Base-by-base conservation (phyloP, 202 grass and related monocot genomes). In the Hordeum pubiflorum region DNA sequence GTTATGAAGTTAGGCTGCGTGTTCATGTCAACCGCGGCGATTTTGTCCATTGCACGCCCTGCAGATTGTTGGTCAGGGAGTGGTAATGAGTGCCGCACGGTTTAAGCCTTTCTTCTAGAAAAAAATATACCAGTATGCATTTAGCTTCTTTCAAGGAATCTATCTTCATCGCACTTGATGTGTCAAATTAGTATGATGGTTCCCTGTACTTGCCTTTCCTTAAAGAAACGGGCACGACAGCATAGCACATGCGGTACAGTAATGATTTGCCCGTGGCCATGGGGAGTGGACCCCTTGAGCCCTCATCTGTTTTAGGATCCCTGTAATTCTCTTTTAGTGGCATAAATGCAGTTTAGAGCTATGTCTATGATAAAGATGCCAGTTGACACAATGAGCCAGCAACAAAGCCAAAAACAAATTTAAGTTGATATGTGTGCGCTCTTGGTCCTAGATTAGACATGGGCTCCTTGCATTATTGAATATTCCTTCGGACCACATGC, bases 131-230 rank as follows among this genome's bases (percentile, higher is more conserved):
- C n/a, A 61, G 4, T 18, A 60, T 44, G 58, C 78, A 36, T 65
- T 57, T 72, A 85, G 38, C 12, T 68, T 76, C 11, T 82, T 79
- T 86, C 2, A 1, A 74, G 58, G 78, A 74, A 74, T 66, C 37
- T 36, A 81, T 52, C 5, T 81, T 21, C 38, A 13, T 32, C 7
- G 24, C 44, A 17, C 58, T 55, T 87, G 41, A 34, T 66, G 18
- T 79, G 14, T 39, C 60, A 10, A 27, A 50, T 27, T 54, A 23
- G 15, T 75, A 59, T 72, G 57, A 46, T 83, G 26, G 13, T 54
- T 63, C 26, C 58, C 26, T 78, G 80, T 79, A 78, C 79, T 78
- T 83, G 74, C 56, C 22, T 87, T 72, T 15, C 58, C 9, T 64
- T 50, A 10, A 78, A 64, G 39, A 13, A 48, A 78, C 32, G 26